Percentiles rank a stretch among this genome's conserved stretches.
These are phyloP conservation scores for Zygoascus hellenicus DNA, from an alignment of 1,139 yeast genomes.

Conservation along the genomic window DNA sequence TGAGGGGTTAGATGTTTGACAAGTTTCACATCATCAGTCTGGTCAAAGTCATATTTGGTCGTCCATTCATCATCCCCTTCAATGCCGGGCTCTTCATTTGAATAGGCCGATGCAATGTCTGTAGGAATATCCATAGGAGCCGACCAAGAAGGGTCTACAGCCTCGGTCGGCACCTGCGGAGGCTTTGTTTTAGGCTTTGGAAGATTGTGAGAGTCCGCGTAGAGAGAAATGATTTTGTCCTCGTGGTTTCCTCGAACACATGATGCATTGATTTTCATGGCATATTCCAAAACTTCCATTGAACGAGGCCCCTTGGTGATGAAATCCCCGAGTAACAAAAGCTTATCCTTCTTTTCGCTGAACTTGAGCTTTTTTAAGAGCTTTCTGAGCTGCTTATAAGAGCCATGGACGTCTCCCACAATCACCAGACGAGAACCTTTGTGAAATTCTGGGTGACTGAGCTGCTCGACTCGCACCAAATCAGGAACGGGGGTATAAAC, in stretches of 20 bases:
- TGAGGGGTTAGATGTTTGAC: constrained; percentile 54
- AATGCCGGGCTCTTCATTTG: constrained; percentile 11
- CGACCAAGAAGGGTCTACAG: not conserved
- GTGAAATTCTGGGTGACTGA: constrained; percentile 18
- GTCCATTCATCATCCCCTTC: constrained; percentile 15
- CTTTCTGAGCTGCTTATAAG: constrained; percentile 47
- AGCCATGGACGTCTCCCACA: constrained; percentile 89
- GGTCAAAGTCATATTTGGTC: constrained; percentile 4
- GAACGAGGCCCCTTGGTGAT: constrained; percentile 81
- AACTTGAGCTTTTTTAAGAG: constrained; percentile 45
- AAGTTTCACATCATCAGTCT: constrained; percentile 43
- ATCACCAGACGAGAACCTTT: constrained; percentile 47
- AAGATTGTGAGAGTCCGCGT: constrained; percentile 53
- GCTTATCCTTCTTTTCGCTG: constrained; percentile 45
- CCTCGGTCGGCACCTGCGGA: not conserved
- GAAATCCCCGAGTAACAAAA: constrained; percentile 80
- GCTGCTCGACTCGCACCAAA: constrained; percentile 18
- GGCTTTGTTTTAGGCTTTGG: constrained; percentile 28
- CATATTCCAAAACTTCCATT: constrained; percentile 57
- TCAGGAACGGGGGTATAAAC: constrained; percentile 22
- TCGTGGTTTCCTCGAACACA: constrained; percentile 93
- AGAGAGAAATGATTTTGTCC: constrained; percentile 53
- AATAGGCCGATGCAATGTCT: not conserved
- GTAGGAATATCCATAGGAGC: not conserved
- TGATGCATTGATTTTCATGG: constrained; percentile 47